These are phyloP conservation scores for Eimeria acervulina DNA, from an alignment of 169 alveolate genomes.

Conservation along the genomic window DNA sequence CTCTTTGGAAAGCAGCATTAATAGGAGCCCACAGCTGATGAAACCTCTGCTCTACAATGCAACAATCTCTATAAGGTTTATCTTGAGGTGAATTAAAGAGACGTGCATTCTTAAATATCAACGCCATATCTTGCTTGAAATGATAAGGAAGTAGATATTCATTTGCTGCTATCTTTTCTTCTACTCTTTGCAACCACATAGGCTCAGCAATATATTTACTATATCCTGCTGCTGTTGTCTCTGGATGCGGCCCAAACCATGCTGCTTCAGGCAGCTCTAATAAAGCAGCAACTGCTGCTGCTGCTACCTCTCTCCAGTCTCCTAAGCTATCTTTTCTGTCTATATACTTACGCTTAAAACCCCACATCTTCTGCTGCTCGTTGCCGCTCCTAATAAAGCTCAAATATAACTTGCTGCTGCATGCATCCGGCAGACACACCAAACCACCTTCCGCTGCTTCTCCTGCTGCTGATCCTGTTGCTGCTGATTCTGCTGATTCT, in stretches of 20 bases:
- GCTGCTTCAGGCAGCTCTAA: slow-evolving; percentile 89
- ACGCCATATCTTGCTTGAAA: slow-evolving; percentile 88
- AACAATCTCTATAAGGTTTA: slow-evolving; percentile 75
- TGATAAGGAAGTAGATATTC: slow-evolving; percentile 87
- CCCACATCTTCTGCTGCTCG: slow-evolving; percentile 77
- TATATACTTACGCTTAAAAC: slow-evolving; percentile 73
- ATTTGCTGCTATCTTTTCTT: slow-evolving; percentile 84
- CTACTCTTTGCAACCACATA: slow-evolving; percentile 88
- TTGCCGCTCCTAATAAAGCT: slow-evolving; percentile 33
- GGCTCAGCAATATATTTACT: slow-evolving; percentile 85
- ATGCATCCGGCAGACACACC: not conserved
- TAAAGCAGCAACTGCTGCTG: slow-evolving; percentile 87
- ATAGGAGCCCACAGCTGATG: slow-evolving; percentile 70
- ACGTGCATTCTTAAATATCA: slow-evolving; percentile 73
- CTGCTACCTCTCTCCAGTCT: slow-evolving; percentile 88
- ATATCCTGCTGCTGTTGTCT: slow-evolving; percentile 85
- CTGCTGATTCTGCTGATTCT: not conserved
- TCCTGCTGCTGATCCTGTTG: slow-evolving; percentile 25
- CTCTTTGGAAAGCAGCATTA: slow-evolving; percentile 75
- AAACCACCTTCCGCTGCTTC: slow-evolving; percentile 21
- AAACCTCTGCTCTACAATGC: slow-evolving; percentile 74
- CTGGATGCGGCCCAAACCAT: slow-evolving; percentile 88
- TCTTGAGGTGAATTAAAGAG: slow-evolving; percentile 68
- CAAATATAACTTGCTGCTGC: not conserved
- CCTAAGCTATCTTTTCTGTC: slow-evolving; percentile 53